Evolutionary conservation across 2,329 filamentous ascomycete species (phyloP), one percentile per base, ranked within the genome.

Genomic region (Aspergillus sp.): DNA sequence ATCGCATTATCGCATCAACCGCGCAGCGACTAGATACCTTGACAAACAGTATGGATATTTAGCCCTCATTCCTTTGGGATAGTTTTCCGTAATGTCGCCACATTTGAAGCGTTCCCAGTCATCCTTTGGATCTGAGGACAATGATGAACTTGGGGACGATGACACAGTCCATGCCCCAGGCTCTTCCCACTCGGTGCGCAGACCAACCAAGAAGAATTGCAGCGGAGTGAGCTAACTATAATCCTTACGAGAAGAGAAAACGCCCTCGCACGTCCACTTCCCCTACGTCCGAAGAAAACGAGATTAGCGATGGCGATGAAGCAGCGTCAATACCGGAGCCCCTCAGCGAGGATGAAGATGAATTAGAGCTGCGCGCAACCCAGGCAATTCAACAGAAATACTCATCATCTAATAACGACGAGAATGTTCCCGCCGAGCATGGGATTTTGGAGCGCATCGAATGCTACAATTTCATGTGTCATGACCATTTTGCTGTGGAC

Each of bases 381-480:
- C 83, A 87, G 61, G 77, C 79, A 23, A 72, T 88, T 20, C 74
- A 70, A 46, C 61, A 75, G 47, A 76, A 71, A 53, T 75, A 74
- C 59, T 66, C 65, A 46, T 67, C 73, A 41, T 60, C 67, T 27
- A 70, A 67, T 33, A 68, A 79, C 46, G 79, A 81, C 10, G 78
- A 86, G 19, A 96, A 95, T 58, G 76, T 82, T 35, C 80, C 86
- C 1, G 85, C 88, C 0, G 86, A 94, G 35, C 85, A 87, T 57
- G 90, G 89, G 1, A 91, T 97, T 47, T 85, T 97, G 42, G 86
- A 95, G 66, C 84, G 84, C 53, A 86, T 97, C 47, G 86, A 83
- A 33, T 94, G 90, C 65, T 80, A 83, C 58, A 96, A 96, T 66
- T 97, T 97, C 69, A 97, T 97, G 93, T 97, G 91, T 61, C 93